Evolutionary conservation across 2,329 filamentous ascomycete species (phyloP).

Genomic region (Venturia asperata): DNA sequence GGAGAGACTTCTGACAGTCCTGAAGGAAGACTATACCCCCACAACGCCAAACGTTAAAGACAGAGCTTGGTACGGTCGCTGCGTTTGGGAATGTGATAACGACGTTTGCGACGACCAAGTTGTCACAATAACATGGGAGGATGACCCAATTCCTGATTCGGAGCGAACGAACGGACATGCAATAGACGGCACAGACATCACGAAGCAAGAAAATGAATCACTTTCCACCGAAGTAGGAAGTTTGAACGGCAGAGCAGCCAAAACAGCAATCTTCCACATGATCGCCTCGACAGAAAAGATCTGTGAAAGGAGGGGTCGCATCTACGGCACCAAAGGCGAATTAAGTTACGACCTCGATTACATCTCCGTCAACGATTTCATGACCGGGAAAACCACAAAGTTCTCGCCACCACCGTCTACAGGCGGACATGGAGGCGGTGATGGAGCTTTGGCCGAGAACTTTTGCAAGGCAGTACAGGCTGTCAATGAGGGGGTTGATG

Average conservation of each 20-base stretch:
- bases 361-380: slow-evolving; percentile 71
- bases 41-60: slow-evolving; percentile 46
- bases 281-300: slow-evolving; percentile 81
- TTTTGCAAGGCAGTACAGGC: slow-evolving; percentile 77
- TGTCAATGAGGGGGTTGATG: slow-evolving; percentile 59
- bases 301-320: slow-evolving; percentile 74
- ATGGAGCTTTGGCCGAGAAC: slow-evolving; percentile 69
- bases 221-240: slow-evolving; percentile 14
- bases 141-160: slow-evolving; percentile 45
- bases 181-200: neutral
- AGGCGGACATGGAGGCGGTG: slow-evolving; percentile 69
- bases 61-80: slow-evolving; percentile 74
- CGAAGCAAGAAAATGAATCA: slow-evolving; percentile 18
- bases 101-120: slow-evolving; percentile 89
- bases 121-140: slow-evolving; percentile 82
- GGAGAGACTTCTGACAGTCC: slow-evolving; percentile 40
- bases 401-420: slow-evolving; percentile 58
- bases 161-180: slow-evolving; percentile 18
- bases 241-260: slow-evolving; percentile 52
- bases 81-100: slow-evolving; percentile 89
- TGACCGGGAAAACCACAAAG: slow-evolving; percentile 48
- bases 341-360: slow-evolving; percentile 73
- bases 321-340: slow-evolving; percentile 84
- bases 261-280: slow-evolving; percentile 91
- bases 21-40: slow-evolving; percentile 51